These are phyloP conservation scores for Rhytidhysteron rufulum DNA, from an alignment of 2,329 filamentous ascomycete genomes.

Conservation along the genomic window DNA sequence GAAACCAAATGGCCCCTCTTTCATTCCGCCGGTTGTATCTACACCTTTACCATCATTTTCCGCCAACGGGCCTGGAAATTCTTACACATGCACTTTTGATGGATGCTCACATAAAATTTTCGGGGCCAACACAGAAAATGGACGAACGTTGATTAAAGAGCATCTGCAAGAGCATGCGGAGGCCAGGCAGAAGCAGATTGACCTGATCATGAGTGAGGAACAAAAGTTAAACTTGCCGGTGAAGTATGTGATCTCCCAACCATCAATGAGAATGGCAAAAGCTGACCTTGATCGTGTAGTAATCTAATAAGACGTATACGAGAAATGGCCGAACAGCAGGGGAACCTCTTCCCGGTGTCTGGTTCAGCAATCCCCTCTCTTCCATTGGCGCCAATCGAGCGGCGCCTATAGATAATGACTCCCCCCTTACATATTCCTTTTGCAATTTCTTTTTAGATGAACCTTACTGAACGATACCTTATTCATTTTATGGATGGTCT, in stretches of 20 bases:
- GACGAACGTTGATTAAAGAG: slow-evolving; percentile 54
- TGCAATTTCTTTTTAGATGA: background rate
- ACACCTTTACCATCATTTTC: slow-evolving; percentile 31
- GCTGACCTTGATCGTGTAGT: slow-evolving; percentile 21
- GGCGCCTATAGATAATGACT: background rate
- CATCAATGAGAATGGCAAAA: background rate
- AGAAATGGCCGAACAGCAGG: slow-evolving; percentile 34
- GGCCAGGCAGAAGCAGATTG: slow-evolving; percentile 49
- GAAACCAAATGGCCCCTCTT: slow-evolving; percentile 8
- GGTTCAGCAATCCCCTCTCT: background rate
- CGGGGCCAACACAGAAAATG: slow-evolving; percentile 54
- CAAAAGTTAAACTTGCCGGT: slow-evolving; percentile 37
- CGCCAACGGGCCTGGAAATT: slow-evolving; percentile 54
- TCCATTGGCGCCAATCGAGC: background rate
- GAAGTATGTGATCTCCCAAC: slow-evolving; percentile 19
- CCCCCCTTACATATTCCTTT: background rate
- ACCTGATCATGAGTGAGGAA: slow-evolving; percentile 54
- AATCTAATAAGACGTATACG: slow-evolving; percentile 46
- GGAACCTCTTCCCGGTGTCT: slow-evolving; percentile 20
- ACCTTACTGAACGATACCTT: too few species aligned
- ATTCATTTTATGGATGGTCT: too few species aligned
- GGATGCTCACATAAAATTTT: slow-evolving; percentile 64
- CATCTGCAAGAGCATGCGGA: slow-evolving; percentile 61
- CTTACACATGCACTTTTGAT: slow-evolving; percentile 64
- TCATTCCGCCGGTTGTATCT: slow-evolving; percentile 21